Percentiles rank a stretch among this genome's conserved stretches.
phyloP scores from a whole-genome alignment of 345 rosid species.

The Jatropha curcas region DNA sequence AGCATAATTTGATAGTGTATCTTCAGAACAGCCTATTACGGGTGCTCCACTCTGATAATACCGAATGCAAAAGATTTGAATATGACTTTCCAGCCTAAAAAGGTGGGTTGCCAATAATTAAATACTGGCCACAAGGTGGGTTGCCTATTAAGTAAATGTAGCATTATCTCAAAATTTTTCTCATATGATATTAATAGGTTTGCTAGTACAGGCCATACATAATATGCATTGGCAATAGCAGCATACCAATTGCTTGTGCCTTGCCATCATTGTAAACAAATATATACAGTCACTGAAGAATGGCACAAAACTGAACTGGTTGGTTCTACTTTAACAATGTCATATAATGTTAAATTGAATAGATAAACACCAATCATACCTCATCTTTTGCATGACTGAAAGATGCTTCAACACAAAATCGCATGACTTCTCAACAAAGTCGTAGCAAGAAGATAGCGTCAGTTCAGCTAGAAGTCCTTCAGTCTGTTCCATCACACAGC shows the following conservation, averaged over 20 bases:
- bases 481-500: constrained; percentile 48
- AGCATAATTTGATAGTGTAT: background rate
- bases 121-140: background rate
- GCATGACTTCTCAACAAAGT: constrained; percentile 62
- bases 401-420: constrained; percentile 68
- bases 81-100: background rate
- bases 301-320: background rate
- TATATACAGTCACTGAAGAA: background rate
- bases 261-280: constrained; percentile 3
- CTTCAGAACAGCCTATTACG: background rate
- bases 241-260: background rate
- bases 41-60: background rate
- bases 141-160: no score
- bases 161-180: no score
- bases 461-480: constrained; percentile 80
- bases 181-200: no score
- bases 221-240: background rate
- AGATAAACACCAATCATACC: constrained; percentile 35
- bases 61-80: background rate
- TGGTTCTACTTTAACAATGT: background rate
- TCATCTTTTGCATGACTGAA: constrained; percentile 63
- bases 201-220: no score
- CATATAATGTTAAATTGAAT: background rate
- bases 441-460: constrained; percentile 61
- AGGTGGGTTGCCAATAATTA: background rate